Base-by-base conservation (phyloP, 306 rosid genomes). In the Rosa rugosa region DNA sequence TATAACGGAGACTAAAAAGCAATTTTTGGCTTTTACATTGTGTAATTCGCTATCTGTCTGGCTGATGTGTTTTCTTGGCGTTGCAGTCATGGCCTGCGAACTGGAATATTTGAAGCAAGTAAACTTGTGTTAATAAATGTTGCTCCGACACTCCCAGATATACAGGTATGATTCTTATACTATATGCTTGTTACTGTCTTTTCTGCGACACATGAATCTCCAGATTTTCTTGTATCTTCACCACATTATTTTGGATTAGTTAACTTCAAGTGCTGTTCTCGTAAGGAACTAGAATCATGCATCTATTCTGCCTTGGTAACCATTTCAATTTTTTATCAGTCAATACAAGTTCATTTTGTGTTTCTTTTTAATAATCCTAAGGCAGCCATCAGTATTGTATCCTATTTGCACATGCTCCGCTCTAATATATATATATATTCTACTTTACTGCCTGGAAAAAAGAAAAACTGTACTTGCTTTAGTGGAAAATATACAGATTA, bases 61-160 rank as follows among this genome's bases (percentile, higher is more conserved):
- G 80, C 84, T 91, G 31, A 90, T 77, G 34, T 45, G 57, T 77
- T 78, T 73, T 81, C 69, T 81, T 88, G 75, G 69, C 60, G 56
- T 81, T 93, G 87, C 86, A 96, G 99, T 88, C 99, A 96, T 83
- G 99, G 97, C 49, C 81, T 96, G 83, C 96, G 99, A 78, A 96
- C 99, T 82, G 99, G 99, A 85, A 89, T 96, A 80, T 93, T 88
- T 87, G 99, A 96, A 89, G 98, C 97, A 47, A 96, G 97, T 85
- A 91, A 89, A 88, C 86, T 93, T 79, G 84, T 96, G 72, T 79
- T 96, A 79, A 78, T 91, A 86, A 91, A 96, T 84, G 40, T 96
- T 80, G 97, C 98, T 79, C 99, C 99, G 31, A 89, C 94, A 40
- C 87, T 96, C 12, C 98, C 96, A 14, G 99, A 90, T 59, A 85